Evolutionary conservation across 306 rosid species (phyloP).

Genomic region (Corylus heterophylla): DNA sequence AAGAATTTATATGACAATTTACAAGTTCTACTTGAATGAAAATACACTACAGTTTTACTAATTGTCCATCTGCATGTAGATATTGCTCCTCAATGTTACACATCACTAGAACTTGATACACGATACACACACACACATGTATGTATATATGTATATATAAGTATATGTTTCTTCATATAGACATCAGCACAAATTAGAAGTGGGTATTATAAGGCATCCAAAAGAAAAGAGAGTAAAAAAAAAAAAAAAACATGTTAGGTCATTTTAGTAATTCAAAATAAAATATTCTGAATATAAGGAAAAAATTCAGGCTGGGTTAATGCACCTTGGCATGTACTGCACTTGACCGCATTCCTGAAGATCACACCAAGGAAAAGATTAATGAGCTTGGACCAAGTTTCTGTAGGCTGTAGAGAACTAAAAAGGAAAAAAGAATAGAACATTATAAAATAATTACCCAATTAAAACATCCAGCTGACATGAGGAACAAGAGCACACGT

Average conservation of each 20-base stretch:
- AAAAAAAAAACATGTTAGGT: background rate
- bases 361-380: constrained; percentile 31
- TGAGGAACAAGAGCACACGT: constrained; percentile 56
- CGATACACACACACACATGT: background rate
- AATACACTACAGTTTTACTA: background rate
- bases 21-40: background rate
- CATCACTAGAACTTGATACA: background rate
- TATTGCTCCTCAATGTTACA: background rate
- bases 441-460: constrained; percentile 44
- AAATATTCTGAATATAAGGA: background rate
- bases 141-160: too few relatives aligned
- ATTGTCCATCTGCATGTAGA: background rate
- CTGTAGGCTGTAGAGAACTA: background rate
- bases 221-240: too few relatives aligned
- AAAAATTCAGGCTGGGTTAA: constrained; percentile 16
- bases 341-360: constrained; percentile 73
- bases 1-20: background rate
- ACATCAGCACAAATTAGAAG: too few relatives aligned
- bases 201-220: background rate
- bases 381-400: constrained; percentile 10
- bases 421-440: background rate
- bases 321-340: constrained; percentile 85
- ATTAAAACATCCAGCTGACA: constrained; percentile 62
- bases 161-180: too few relatives aligned
- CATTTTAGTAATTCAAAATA: constrained; percentile 9